These are phyloP conservation scores for Schizophyllum commune DNA, from an alignment of 1,284 basidiomycete species.

Conservation along the genomic window DNA sequence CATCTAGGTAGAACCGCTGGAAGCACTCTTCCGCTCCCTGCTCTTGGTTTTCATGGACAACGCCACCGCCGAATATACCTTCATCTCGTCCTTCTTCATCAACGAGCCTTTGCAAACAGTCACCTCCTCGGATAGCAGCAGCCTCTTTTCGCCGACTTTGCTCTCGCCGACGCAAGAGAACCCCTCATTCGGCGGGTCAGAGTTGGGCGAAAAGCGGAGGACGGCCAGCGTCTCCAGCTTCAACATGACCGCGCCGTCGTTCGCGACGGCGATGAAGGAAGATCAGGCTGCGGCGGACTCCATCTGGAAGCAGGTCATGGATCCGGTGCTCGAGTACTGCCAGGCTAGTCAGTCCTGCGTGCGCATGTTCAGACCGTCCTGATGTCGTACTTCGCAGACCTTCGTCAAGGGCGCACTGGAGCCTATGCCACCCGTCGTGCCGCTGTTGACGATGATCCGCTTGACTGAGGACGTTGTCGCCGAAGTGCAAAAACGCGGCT, in stretches of 20 bases:
- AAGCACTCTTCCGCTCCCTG: conserved; percentile 78
- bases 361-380: background rate
- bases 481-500: conserved; percentile 69
- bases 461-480: conserved; percentile 72
- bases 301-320: conserved; percentile 88
- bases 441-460: conserved; percentile 83
- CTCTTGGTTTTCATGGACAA: conserved; percentile 91
- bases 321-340: conserved; percentile 79
- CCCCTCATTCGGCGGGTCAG: conserved; percentile 35
- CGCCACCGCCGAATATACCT: conserved; percentile 83
- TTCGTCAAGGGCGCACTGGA: conserved; percentile 63
- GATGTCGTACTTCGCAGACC: conserved; percentile 33
- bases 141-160: conserved; percentile 12
- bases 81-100: conserved; percentile 78
- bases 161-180: conserved; percentile 32
- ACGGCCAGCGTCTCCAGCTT: conserved; percentile 19
- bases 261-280: conserved; percentile 40
- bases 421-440: conserved; percentile 60
- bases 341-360: conserved; percentile 38
- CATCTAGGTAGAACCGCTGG: conserved; percentile 71
- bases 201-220: conserved; percentile 24
- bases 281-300: conserved; percentile 49
- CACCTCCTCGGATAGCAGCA: conserved; percentile 24
- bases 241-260: conserved; percentile 18
- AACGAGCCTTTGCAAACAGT: conserved; percentile 26